Conservation (phyloP, 2,329 filamentous ascomycete species). For the Domatiomyces catenatus region DNA sequence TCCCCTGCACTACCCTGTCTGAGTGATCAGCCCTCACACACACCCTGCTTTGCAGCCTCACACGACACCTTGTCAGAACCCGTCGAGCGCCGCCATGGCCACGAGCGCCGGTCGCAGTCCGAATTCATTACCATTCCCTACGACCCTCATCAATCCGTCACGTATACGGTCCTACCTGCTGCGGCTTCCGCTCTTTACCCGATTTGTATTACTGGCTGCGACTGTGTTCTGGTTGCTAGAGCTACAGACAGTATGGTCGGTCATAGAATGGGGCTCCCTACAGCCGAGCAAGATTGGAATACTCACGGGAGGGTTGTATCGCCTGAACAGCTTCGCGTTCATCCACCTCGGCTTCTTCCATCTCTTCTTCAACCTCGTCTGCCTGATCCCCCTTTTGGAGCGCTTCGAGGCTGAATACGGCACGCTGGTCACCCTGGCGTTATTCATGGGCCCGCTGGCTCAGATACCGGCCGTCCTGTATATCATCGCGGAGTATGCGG, state of each 20-base stretch:
- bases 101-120: slow-evolving; percentile 7
- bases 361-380: slow-evolving; percentile 60
- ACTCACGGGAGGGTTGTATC: slow-evolving; percentile 69
- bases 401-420: slow-evolving; percentile 87
- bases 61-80: background rate
- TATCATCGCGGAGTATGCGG: slow-evolving; percentile 56
- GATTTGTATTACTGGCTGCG: slow-evolving; percentile 52
- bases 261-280: slow-evolving; percentile 63
- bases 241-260: slow-evolving; percentile 53
- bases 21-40: background rate
- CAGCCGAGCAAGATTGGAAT: slow-evolving; percentile 62
- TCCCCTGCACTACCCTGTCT: background rate
- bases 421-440: slow-evolving; percentile 67
- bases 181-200: slow-evolving; percentile 77
- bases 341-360: slow-evolving; percentile 74
- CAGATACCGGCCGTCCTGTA: slow-evolving; percentile 74
- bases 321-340: slow-evolving; percentile 81
- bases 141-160: slow-evolving; percentile 45
- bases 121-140: slow-evolving; percentile 8
- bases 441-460: slow-evolving; percentile 75
- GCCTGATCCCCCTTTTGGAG: slow-evolving; percentile 75
- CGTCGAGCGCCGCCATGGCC: slow-evolving; percentile 4
- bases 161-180: slow-evolving; percentile 68
- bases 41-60: background rate
- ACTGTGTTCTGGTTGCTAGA: slow-evolving; percentile 53